These are phyloP conservation scores for Pseudozyma pruni DNA, from an alignment of 1,284 basidiomycete genomes.

Conservation along the genomic window DNA sequence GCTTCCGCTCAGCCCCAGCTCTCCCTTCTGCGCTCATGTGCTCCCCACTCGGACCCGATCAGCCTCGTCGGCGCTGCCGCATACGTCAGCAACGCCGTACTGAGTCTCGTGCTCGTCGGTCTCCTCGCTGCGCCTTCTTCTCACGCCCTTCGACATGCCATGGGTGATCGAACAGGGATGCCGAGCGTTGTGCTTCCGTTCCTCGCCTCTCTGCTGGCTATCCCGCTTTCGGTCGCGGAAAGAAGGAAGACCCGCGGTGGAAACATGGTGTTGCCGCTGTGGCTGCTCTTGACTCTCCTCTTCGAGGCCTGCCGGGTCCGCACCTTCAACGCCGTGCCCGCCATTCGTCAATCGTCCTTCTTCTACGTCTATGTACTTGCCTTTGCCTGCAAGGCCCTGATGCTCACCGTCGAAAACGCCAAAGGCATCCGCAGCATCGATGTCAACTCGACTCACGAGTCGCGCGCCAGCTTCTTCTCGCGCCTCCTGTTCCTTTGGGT, in stretches of 20 bases:
- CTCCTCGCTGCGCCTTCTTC: slow-evolving; percentile 20
- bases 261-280: slow-evolving; percentile 41
- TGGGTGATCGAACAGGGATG: slow-evolving; percentile 16
- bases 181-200: slow-evolving; percentile 35
- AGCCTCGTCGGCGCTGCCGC: slow-evolving; percentile 35
- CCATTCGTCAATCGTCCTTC: slow-evolving; percentile 29
- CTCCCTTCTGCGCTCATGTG: slow-evolving; percentile 16
- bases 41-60: slow-evolving; percentile 32
- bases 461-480: slow-evolving; percentile 51
- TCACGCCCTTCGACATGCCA: slow-evolving; percentile 7
- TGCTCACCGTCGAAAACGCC: slow-evolving; percentile 49
- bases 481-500: slow-evolving; percentile 54
- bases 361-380: slow-evolving; percentile 36
- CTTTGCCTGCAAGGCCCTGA: slow-evolving; percentile 39
- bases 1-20: slow-evolving; percentile 11
- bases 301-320: slow-evolving; percentile 49
- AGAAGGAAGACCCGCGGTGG: slow-evolving; percentile 47
- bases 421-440: slow-evolving; percentile 23
- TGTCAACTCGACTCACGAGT: slow-evolving; percentile 38
- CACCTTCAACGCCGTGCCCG: slow-evolving; percentile 38
- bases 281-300: slow-evolving; percentile 41
- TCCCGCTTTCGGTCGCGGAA: slow-evolving; percentile 35
- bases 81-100: slow-evolving; percentile 29
- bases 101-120: slow-evolving; percentile 24
- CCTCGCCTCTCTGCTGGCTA: slow-evolving; percentile 21